Conservation (phyloP, 306 rosid species). For the Albizia julibrissin region DNA sequence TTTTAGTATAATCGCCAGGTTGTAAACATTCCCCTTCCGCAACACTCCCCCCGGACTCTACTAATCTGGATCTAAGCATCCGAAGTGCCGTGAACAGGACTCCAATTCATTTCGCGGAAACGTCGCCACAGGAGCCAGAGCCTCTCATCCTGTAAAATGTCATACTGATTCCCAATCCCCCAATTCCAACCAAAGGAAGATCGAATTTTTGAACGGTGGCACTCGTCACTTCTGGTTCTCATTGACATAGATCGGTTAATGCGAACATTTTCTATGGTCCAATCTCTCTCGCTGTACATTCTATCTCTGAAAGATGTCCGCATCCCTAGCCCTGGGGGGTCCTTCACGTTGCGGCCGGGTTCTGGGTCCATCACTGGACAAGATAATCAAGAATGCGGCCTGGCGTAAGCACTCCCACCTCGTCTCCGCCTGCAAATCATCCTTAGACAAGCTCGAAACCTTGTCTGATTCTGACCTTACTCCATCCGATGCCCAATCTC, state of each 20-base stretch:
- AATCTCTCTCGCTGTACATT: background rate
- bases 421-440: conserved; percentile 87
- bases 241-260: conserved; percentile 19
- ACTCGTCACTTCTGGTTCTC: background rate
- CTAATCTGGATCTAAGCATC: background rate
- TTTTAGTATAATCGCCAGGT: too few species aligned
- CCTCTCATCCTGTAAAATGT: conserved; percentile 30
- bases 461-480: conserved; percentile 56
- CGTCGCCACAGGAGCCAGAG: conserved; percentile 36
- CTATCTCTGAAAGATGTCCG: conserved; percentile 56
- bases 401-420: conserved; percentile 98
- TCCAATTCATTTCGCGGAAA: conserved; percentile 8
- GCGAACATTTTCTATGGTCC: conserved; percentile 35
- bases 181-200: background rate
- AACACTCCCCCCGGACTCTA: background rate
- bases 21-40: too few species aligned
- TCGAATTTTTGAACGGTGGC: conserved; percentile 31
- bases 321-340: conserved; percentile 93
- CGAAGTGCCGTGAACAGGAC: background rate
- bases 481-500: conserved; percentile 48
- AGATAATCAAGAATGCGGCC: conserved; percentile 93
- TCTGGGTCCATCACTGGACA: conserved; percentile 90
- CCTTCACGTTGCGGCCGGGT: conserved; percentile 84
- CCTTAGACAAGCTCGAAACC: conserved; percentile 89
- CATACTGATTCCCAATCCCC: conserved; percentile 20